Conservation (phyloP, 2,329 filamentous ascomycete genomes). For the Xylariaceae sp. region DNA sequence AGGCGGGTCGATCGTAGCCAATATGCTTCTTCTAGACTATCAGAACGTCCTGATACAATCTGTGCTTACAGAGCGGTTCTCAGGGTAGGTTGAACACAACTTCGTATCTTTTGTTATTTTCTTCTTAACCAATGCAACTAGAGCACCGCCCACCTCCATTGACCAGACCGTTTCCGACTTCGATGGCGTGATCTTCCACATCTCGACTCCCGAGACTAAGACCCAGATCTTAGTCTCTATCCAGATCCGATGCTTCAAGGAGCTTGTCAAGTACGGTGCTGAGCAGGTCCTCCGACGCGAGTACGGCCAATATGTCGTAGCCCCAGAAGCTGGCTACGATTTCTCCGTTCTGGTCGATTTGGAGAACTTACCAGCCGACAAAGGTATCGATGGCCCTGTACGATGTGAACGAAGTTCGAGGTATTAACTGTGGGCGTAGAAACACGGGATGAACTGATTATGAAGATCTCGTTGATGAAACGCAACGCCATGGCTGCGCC, state of each 20-base stretch:
- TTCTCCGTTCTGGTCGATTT: constrained; percentile 92
- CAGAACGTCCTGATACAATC: constrained; percentile 98
- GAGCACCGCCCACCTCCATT: constrained; percentile 82
- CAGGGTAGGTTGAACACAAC: constrained; percentile 60
- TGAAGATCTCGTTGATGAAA: constrained; percentile 88
- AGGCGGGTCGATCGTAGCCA: constrained; percentile 38
- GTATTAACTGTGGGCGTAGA: constrained; percentile 53
- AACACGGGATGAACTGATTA: constrained; percentile 81
- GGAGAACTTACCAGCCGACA: constrained; percentile 79
- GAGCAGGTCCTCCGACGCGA: constrained; percentile 89
- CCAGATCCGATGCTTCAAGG: constrained; percentile 90
- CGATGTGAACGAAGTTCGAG: background rate
- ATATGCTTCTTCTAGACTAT: constrained; percentile 94
- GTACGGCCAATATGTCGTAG: constrained; percentile 88
- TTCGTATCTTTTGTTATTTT: constrained; percentile 9
- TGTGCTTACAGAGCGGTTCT: constrained; percentile 92
- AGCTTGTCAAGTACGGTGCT: constrained; percentile 91
- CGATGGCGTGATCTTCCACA: constrained; percentile 97
- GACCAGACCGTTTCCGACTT: constrained; percentile 99
- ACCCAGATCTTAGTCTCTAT: constrained; percentile 94
- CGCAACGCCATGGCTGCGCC: constrained; percentile 98
- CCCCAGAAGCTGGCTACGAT: constrained; percentile 89
- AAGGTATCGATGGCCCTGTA: constrained; percentile 54
- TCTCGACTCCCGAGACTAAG: constrained; percentile 93
- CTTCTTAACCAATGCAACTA: constrained; percentile 47